These are phyloP conservation scores for Cercospora janseana DNA, from an alignment of 2,329 filamentous ascomycete species.

Conservation along the genomic window DNA sequence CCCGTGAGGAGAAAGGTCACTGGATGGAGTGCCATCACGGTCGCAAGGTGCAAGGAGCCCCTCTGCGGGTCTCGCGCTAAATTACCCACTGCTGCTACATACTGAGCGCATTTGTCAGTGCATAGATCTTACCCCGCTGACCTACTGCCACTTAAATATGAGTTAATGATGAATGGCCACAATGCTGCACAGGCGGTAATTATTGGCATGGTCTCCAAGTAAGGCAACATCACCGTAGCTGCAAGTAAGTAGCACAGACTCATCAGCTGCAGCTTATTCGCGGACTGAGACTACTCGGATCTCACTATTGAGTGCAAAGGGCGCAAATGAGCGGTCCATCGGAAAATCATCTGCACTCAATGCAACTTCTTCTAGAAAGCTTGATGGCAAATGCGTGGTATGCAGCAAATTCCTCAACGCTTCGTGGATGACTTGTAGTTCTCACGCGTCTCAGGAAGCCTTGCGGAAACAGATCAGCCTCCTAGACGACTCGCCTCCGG, in stretches of 20 bases:
- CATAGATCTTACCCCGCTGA: too few species aligned
- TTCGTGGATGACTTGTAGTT: neutral
- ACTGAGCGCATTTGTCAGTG: too few species aligned
- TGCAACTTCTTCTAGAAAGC: slow-evolving; percentile 29
- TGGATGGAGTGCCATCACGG: too few species aligned
- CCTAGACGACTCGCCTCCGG: neutral
- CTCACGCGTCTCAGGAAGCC: neutral
- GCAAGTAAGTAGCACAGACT: neutral
- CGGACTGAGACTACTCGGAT: slow-evolving; percentile 22
- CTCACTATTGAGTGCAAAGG: slow-evolving; percentile 27
- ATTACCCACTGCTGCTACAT: too few species aligned
- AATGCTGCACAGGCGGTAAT: neutral
- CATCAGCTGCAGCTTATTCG: neutral
- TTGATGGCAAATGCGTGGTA: slow-evolving; percentile 24
- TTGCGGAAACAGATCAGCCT: neutral
- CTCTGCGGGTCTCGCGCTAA: too few species aligned
- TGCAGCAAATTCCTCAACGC: too few species aligned
- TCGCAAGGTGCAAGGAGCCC: too few species aligned
- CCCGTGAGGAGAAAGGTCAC: too few species aligned
- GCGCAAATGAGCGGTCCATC: slow-evolving; percentile 27
- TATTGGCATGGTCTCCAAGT: neutral
- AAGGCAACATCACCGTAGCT: neutral
- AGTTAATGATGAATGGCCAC: neutral
- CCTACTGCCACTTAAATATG: too few species aligned
- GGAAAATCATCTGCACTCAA: slow-evolving; percentile 27